A percentile compares a stretch with the other conserved stretches of the same genome.
phyloP scores from a whole-genome alignment of 768 basidiomycete genomes.

The Austroboletus eburneus region DNA sequence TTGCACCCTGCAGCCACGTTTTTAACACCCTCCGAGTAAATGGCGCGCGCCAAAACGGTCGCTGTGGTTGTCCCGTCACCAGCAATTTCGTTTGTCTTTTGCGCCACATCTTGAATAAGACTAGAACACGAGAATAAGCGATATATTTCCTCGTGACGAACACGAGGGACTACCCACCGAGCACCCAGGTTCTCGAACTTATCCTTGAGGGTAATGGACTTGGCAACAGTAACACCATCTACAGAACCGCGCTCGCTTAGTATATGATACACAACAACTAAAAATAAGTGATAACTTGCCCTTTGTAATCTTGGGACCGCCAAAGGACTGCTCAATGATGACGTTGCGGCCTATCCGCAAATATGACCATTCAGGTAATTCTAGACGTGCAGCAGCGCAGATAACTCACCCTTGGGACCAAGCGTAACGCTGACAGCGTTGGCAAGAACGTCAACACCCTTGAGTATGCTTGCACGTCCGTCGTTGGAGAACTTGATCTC shows the following conservation, averaged over 20 bases:
- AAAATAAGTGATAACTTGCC: slow-evolving; percentile 41
- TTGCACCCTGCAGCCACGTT: slow-evolving; percentile 99
- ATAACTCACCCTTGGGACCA: slow-evolving; percentile 82
- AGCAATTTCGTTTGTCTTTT: slow-evolving; percentile 94
- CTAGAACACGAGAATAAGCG: slow-evolving; percentile 36
- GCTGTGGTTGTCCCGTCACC: slow-evolving; percentile 99
- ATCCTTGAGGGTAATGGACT: slow-evolving; percentile 90
- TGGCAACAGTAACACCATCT: slow-evolving; percentile 99
- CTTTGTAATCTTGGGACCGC: slow-evolving; percentile 94
- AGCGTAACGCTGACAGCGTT: slow-evolving; percentile 96
- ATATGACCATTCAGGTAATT: slow-evolving; percentile 3
- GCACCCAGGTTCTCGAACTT: slow-evolving; percentile 99
- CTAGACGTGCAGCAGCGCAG: neutral
- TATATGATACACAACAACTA: neutral
- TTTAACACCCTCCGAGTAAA: slow-evolving; percentile 98
- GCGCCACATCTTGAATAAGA: slow-evolving; percentile 92
- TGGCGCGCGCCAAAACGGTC: slow-evolving; percentile 93
- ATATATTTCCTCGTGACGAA: too few species aligned
- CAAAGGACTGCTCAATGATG: slow-evolving; percentile 93
- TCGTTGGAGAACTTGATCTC: slow-evolving; percentile 97
- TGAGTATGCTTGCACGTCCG: slow-evolving; percentile 88
- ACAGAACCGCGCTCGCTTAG: slow-evolving; percentile 1
- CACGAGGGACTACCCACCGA: slow-evolving; percentile 56
- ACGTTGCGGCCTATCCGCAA: slow-evolving; percentile 77
- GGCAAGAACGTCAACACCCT: slow-evolving; percentile 94